Evolutionary conservation across 176 grass and related monocot species (phyloP), one percentile per base, ranked within the genome.

Genomic region (Luzula sylvatica): DNA sequence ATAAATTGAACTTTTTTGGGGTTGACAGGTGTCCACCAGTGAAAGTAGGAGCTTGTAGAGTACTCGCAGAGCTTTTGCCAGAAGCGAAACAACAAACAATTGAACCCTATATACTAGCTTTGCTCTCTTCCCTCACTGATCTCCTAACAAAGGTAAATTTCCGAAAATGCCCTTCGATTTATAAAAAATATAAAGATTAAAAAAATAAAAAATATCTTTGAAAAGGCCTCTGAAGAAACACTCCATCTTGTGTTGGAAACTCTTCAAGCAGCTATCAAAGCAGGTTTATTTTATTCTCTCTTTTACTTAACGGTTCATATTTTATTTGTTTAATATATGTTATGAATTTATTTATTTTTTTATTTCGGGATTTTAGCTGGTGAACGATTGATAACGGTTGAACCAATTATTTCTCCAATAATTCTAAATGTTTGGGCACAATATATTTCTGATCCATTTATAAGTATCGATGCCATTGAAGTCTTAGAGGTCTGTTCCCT

Each of bases 221-320:
- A 62, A 41, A 56, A 96, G 90, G 90, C 84, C 41, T 88, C 90
- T 38, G 90, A 96, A 58, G 90, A 89, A 72, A 82, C 90, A 15
- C 55, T 96, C 49, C 84, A 86, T 89, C 90, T 96, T 82, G 77
- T 96, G 52, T 66, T 96, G 45, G 90, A 96, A 82, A 96, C 90
- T 19, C 71, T 96, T 46, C 84, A 89, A 77, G 66, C 80, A 26
- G 71, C 74, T 20, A 61, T 96, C 35, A 86, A 86, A 72, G 79
- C 90, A 67, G 81, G 84, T 96, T 24, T 30, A 64, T 58, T n/a
- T 32, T 20, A 12, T n/a, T 35, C 7, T 19, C 17, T 59, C 53
- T 20, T 41, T 29, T 65, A 55, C 54, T 3, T 30, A 29, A 53
- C 38, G 12, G 20, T 14, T 25, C 35, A 49, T 7, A 29, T 67